A percentile compares a stretch with the other conserved stretches of the same genome.
These are phyloP conservation scores for Globisporangium apiculatum DNA, from an alignment of 352 stramenopile species.

Conservation along the genomic window DNA sequence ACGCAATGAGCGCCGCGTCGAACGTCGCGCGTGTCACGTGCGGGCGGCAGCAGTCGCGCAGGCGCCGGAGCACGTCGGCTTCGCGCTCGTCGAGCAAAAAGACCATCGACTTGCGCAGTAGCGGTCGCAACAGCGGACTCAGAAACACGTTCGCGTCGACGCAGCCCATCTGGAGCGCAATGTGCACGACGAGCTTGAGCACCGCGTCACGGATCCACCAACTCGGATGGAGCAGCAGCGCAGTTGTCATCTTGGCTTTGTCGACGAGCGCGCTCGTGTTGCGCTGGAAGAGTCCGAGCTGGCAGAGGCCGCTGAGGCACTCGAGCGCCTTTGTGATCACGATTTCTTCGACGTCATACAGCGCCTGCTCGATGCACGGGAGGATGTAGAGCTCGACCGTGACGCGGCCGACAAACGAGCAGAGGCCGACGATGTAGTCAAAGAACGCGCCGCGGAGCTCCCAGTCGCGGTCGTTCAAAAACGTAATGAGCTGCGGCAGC, in stretches of 20 bases:
- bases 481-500: slow-evolving; percentile 95
- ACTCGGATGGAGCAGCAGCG: slow-evolving; percentile 82
- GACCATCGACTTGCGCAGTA: slow-evolving; percentile 82
- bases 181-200: slow-evolving; percentile 81
- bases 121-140: slow-evolving; percentile 81
- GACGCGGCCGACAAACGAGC: slow-evolving; percentile 90
- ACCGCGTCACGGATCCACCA: slow-evolving; percentile 86
- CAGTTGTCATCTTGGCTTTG: slow-evolving; percentile 78
- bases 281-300: slow-evolving; percentile 89
- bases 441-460: slow-evolving; percentile 88
- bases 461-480: slow-evolving; percentile 95
- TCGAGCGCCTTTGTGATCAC: slow-evolving; percentile 92
- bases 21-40: slow-evolving; percentile 83
- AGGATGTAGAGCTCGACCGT: slow-evolving; percentile 95
- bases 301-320: slow-evolving; percentile 88
- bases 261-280: slow-evolving; percentile 74
- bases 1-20: slow-evolving; percentile 69
- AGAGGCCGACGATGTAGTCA: slow-evolving; percentile 91
- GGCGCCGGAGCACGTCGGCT: slow-evolving; percentile 37
- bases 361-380: slow-evolving; percentile 94
- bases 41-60: slow-evolving; percentile 54
- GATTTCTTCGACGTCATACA: slow-evolving; percentile 95
- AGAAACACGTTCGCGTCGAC: slow-evolving; percentile 92
- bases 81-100: slow-evolving; percentile 64
- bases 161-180: slow-evolving; percentile 81